A percentile compares a stretch with the other conserved stretches of the same genome.
Evolutionary conservation across 495 filamentous ascomycete species (phyloP).

Genomic region (Physcia stellaris): DNA sequence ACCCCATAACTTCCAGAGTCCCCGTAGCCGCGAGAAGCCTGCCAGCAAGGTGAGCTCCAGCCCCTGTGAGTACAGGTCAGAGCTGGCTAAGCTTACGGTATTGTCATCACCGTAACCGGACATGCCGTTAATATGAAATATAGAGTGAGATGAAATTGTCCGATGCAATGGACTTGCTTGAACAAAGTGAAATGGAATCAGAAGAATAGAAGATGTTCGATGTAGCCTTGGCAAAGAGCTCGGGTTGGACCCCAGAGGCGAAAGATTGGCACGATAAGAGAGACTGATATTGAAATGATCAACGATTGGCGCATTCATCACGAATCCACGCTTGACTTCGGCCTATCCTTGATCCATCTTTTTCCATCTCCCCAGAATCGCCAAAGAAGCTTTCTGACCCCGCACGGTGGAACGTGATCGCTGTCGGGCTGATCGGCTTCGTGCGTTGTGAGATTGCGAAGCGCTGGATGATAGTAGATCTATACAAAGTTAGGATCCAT

Average conservation of each 20-base stretch:
- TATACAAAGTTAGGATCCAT: too few species aligned
- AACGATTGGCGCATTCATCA: not conserved
- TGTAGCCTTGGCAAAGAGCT: not conserved
- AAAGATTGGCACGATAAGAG: constrained; percentile 1
- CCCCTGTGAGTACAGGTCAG: not conserved
- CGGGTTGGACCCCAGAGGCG: not conserved
- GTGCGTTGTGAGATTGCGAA: too few species aligned
- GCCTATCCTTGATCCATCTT: too few species aligned
- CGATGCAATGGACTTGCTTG: not conserved
- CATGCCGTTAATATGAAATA: constrained; percentile 9
- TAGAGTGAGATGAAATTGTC: not conserved
- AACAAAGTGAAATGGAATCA: not conserved
- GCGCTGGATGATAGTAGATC: too few species aligned
- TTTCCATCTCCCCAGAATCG: too few species aligned
- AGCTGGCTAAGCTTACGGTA: constrained; percentile 6
- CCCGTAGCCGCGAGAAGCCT: not conserved
- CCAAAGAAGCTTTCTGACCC: too few species aligned
- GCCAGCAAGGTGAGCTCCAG: too few species aligned
- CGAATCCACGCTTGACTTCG: too few species aligned
- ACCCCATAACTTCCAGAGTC: constrained; percentile 9
- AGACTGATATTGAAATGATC: not conserved
- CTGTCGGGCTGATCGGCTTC: too few species aligned
- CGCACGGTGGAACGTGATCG: too few species aligned
- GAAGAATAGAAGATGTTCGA: not conserved
- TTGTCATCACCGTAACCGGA: constrained; percentile 15